Evolutionary conservation across 1,284 basidiomycete species (phyloP).

Genomic region (Volvariella volvacea): DNA sequence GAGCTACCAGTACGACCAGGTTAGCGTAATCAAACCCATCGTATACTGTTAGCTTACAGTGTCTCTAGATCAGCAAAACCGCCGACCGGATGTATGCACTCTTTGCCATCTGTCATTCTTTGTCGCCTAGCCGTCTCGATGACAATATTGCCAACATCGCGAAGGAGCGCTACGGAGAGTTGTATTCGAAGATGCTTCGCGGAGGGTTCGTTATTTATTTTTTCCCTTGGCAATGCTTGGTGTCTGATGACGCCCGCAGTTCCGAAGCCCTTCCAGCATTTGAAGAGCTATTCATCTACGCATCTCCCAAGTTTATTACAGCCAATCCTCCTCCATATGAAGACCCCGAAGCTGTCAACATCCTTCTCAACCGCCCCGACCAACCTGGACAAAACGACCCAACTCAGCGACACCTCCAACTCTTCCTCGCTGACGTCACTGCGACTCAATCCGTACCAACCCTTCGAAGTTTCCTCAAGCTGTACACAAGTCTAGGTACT

Average conservation of each 20-base stretch:
- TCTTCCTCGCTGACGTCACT: conserved; percentile 79
- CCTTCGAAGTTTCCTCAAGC: conserved; percentile 86
- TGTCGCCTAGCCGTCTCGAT: conserved; percentile 87
- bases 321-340: conserved; percentile 94
- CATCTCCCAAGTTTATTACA: conserved; percentile 95
- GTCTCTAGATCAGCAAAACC: conserved; percentile 84
- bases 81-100: conserved; percentile 97
- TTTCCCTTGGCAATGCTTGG: conserved; percentile 1
- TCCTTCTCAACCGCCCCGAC: conserved; percentile 23
- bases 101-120: conserved; percentile 87
- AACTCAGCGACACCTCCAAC: conserved; percentile 74
- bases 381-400: conserved; percentile 50
- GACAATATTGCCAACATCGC: conserved; percentile 93
- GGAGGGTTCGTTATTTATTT: conserved; percentile 41
- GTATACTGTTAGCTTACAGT: neutral
- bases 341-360: conserved; percentile 61
- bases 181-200: conserved; percentile 80
- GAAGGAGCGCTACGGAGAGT: conserved; percentile 91
- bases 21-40: conserved; percentile 17
- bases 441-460: conserved; percentile 79
- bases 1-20: conserved; percentile 95
- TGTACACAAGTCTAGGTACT: conserved; percentile 92
- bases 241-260: conserved; percentile 21
- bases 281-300: conserved; percentile 91
- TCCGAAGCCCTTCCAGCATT: conserved; percentile 79